Evolutionary conservation across 192 early-diverging fungal species (phyloP), one percentile per base, ranked within the genome.

Genomic region (Diversispora eburnea): DNA sequence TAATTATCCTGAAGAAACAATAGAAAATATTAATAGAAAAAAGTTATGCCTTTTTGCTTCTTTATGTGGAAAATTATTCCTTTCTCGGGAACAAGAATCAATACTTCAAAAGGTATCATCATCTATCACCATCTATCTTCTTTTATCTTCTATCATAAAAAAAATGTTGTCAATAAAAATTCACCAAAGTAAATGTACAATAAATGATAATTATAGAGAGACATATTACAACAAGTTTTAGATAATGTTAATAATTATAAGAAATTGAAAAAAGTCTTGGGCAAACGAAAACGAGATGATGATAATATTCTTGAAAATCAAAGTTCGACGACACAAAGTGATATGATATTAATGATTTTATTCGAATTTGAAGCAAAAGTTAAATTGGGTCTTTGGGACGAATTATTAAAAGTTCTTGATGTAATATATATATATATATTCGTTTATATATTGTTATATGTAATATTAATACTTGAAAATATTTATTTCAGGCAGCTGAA

Each of bases 331-430:
- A 15, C 62, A 22, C 62, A 70, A 70, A 70, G 13, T 15, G 71
- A 73, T 73, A n/a, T 58, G 9, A n/a, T 73, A 8, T n/a, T 76
- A 33, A 19, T 76, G 20, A 25, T 71, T 10, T 62, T 76, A 49
- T 76, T 76, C 43, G 75, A 76, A 20, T 76, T 71, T 61, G 75
- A 76, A 61, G 75, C 75, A n/a, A 76, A 66, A 62, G 45, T 61
- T 10, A 59, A 61, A 41, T 62, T 76, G 58, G 25, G 62, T 8
- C 68, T 49, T 15, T 76, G 71, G 71, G 39, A 73, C 62, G 48
- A 73, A 62, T 62, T 73, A 19, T 45, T 25, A 49, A 42, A 2
- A n/a, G 42, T 62, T 13, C 22, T 73, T 42, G 60, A 73, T 61
- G 71, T 62, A 62, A 41, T 58, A 52, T 47, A 3, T 4, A 8